These are phyloP conservation scores for Fusarium goolgardi DNA, from an alignment of 2,329 filamentous ascomycete genomes.

Conservation along the genomic window DNA sequence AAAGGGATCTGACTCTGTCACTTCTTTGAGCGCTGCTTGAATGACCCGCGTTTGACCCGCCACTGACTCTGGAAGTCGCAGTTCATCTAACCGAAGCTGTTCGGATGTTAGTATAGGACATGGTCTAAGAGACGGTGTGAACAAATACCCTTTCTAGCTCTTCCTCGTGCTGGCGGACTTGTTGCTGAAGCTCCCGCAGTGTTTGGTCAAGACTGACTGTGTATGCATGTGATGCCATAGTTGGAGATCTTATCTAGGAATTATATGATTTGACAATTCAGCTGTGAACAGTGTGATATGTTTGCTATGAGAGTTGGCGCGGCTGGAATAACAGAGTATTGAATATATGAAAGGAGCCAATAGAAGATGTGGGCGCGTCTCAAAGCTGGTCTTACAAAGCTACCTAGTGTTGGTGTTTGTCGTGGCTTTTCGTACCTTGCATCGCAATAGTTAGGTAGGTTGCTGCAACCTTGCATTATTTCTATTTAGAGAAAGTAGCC, in stretches of 20 bases:
- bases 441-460: not conserved
- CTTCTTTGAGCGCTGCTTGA: constrained; percentile 72
- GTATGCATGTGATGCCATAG: constrained; percentile 48
- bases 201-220: constrained; percentile 72
- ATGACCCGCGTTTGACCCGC: constrained; percentile 59
- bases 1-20: constrained; percentile 71
- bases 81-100: constrained; percentile 48
- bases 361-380: constrained; percentile 6
- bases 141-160: constrained; percentile 59
- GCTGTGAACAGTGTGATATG: not conserved
- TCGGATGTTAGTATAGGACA: constrained; percentile 4
- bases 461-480: not conserved
- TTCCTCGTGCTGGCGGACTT: constrained; percentile 65
- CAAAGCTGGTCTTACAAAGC: not conserved
- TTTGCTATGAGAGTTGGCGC: not conserved
- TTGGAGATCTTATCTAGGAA: constrained; percentile 33
- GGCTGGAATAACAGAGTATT: not conserved
- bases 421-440: not conserved
- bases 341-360: not conserved
- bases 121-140: not conserved
- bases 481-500: not conserved
- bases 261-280: not conserved
- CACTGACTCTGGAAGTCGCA: constrained; percentile 44
- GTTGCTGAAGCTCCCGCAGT: constrained; percentile 71
- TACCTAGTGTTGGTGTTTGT: not conserved